Evolutionary conservation across 495 filamentous ascomycete species (phyloP), one percentile per base, ranked within the genome.

Genomic region (Talaromyces borbonicus): DNA sequence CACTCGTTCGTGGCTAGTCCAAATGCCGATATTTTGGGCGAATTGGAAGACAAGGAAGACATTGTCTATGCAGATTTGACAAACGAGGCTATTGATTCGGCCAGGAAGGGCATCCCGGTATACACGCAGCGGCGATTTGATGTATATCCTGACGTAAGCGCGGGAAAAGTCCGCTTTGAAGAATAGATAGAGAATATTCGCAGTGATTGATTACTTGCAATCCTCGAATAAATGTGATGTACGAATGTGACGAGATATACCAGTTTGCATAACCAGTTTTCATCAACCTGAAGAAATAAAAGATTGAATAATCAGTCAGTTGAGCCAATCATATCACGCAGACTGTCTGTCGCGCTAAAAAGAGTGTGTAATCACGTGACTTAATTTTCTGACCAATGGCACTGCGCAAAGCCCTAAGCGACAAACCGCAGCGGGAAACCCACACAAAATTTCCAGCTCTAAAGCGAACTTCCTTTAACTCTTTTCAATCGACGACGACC

Each of bases 1-100:
- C 92, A 99, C 58, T 92, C 81, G 53, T 66, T 95, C 70, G 69
- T 96, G 37, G 83, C 81, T 22, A 85, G 92, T 59, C 92, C 92
- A n/a, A 89, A 89, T 69, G 93, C 89, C 15, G 61, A 78, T 54
- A 74, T 99, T 19, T 40, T 96, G 54, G 70, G 59, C 1, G 78
- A 89, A 67, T 77, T 85, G 19, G 84, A 77, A 24, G 87, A 90
- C 57, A 62, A 62, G 29, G 87, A 94, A 70, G 76, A 74, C 29
- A 83, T 86, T 49, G 74, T 95, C 14, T 78, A 80, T 65, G 85
- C 80, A 35, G 85, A 89, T 39, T 57, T 97, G 65, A 70, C 74
- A 26, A 76, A 75, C 18, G 81, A 75, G 32, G 74, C 68, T 57
- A 88, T 99, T 53, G 75, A 81, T 58, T 78, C 82, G 63, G 78